A percentile compares a stretch with the other conserved stretches of the same genome.
phyloP scores from a whole-genome alignment of 2,329 filamentous ascomycete species.

The Colletotrichum sp. region DNA sequence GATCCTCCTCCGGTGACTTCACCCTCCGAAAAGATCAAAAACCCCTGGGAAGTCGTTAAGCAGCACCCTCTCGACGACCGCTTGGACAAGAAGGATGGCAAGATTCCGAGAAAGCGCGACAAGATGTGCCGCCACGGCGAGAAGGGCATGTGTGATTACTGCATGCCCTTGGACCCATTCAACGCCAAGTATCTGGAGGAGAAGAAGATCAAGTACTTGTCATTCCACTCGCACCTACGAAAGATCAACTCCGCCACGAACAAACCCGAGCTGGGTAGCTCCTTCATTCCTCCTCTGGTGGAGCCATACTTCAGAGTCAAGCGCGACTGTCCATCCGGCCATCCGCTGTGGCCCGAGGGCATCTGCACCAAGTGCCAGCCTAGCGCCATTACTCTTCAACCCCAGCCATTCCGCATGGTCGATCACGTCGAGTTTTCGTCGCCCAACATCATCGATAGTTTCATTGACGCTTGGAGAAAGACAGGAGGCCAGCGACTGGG shows the following conservation, averaged over 20 bases:
- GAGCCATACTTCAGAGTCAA: constrained; percentile 94
- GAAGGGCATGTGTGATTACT: constrained; percentile 99
- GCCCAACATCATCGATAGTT: constrained; percentile 82
- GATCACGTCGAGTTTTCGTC: constrained; percentile 97
- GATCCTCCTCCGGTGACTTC: constrained; percentile 59
- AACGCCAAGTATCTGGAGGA: constrained; percentile 86
- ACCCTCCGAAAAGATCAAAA: constrained; percentile 71
- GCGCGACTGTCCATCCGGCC: constrained; percentile 88
- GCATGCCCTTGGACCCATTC: constrained; percentile 95
- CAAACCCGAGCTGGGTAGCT: constrained; percentile 90
- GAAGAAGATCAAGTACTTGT: constrained; percentile 98
- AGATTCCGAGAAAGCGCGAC: constrained; percentile 79
- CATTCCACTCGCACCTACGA: constrained; percentile 91
- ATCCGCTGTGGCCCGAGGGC: constrained; percentile 91
- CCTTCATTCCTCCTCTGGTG: constrained; percentile 92
- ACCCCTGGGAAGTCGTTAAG: constrained; percentile 90
- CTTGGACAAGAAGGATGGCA: constrained; percentile 87
- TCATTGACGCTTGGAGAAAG: constrained; percentile 90
- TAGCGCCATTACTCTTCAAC: constrained; percentile 93
- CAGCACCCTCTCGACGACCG: constrained; percentile 88
- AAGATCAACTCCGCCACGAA: constrained; percentile 98
- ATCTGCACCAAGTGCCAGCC: constrained; percentile 99
- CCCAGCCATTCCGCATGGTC: constrained; percentile 94
- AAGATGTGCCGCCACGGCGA: constrained; percentile 95
- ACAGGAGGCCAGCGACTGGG: constrained; percentile 85